These are phyloP conservation scores for Plectosphaerella cucumerina DNA, from an alignment of 2,329 filamentous ascomycete genomes.

Conservation along the genomic window DNA sequence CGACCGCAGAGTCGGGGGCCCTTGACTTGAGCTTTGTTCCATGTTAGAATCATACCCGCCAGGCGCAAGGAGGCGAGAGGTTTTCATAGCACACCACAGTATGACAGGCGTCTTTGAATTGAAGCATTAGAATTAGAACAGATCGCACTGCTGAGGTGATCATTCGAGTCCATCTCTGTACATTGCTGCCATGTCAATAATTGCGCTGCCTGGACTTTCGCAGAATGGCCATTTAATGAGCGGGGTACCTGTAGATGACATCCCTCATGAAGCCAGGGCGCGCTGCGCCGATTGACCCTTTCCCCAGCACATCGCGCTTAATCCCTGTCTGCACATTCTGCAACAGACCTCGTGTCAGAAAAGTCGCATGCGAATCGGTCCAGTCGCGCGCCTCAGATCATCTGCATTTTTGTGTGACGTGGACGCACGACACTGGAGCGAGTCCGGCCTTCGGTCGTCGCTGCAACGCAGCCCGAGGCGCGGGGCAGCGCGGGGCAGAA, in stretches of 20 bases:
- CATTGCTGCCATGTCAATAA: neutral
- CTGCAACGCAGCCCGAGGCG: slow-evolving; percentile 1
- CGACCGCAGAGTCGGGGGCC: neutral
- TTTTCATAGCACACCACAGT: neutral
- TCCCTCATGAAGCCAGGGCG: too few relatives aligned
- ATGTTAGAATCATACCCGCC: neutral
- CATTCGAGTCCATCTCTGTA: neutral
- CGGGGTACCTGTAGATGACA: too few relatives aligned
- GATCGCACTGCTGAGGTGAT: too few relatives aligned
- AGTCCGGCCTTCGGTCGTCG: neutral
- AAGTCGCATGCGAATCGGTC: too few relatives aligned
- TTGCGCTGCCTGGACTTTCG: too few relatives aligned
- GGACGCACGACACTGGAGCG: too few relatives aligned
- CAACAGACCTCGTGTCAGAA: too few relatives aligned
- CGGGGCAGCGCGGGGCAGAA: slow-evolving; percentile 2
- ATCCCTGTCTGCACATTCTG: too few relatives aligned
- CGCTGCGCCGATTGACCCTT: neutral
- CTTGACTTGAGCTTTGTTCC: too few relatives aligned
- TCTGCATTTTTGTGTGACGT: too few relatives aligned
- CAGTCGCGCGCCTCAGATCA: too few relatives aligned
- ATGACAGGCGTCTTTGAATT: neutral
- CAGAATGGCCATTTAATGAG: too few relatives aligned
- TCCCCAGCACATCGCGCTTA: neutral
- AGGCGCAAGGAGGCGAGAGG: neutral
- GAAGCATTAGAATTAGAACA: neutral